These are phyloP conservation scores for Lasiosphaeria miniovina DNA, from an alignment of 495 filamentous ascomycete species.

Conservation along the genomic window DNA sequence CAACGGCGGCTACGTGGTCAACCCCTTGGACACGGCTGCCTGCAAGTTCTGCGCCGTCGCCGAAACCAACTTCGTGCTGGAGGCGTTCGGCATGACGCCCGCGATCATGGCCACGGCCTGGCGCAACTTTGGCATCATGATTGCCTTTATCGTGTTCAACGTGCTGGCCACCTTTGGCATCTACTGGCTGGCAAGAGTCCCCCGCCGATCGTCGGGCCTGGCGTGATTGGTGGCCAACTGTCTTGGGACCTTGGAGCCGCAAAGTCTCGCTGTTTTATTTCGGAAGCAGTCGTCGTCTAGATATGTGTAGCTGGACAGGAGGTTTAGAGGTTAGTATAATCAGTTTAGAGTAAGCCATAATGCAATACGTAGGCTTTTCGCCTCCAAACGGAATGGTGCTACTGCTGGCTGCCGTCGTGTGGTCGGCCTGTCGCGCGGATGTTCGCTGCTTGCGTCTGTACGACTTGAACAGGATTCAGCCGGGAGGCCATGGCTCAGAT, in stretches of 20 bases:
- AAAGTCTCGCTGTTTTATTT: background rate
- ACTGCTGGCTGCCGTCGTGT: no score
- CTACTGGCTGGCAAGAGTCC: constrained; percentile 55
- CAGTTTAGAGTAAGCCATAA: no score
- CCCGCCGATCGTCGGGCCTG: background rate
- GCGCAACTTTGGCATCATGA: constrained; percentile 53
- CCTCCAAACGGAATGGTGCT: no score
- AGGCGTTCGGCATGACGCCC: constrained; percentile 27
- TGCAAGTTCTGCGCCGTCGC: constrained; percentile 47
- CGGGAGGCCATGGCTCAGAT: no score
- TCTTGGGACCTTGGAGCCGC: no score
- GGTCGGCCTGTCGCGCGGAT: no score
- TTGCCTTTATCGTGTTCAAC: constrained; percentile 53
- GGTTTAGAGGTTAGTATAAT: no score
- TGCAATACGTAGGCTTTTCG: no score
- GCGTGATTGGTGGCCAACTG: background rate
- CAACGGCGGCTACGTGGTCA: constrained; percentile 1
- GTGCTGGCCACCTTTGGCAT: constrained; percentile 45
- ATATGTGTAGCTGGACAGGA: no score
- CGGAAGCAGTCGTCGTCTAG: no score
- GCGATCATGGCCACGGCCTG: constrained; percentile 47
- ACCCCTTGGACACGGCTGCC: constrained; percentile 25
- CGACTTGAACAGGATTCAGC: no score
- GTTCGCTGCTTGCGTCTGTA: no score
- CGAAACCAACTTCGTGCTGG: constrained; percentile 48